Base-by-base conservation (phyloP, 140 eudicot genomes). In the Oenanthe javanica region DNA sequence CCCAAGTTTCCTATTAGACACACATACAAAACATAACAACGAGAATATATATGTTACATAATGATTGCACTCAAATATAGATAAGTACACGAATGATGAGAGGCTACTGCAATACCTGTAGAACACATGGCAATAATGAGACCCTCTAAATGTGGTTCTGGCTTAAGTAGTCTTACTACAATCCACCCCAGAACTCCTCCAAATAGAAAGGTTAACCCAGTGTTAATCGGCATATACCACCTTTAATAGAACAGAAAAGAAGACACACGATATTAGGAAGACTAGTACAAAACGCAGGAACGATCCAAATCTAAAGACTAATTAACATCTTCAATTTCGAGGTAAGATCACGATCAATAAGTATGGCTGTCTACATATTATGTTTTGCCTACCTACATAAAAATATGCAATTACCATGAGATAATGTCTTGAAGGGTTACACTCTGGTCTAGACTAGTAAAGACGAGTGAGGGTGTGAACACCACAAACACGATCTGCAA, bases 101-200 rank as follows among this genome's bases (percentile, higher is more conserved):
- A 66, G 72, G 45, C 45, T 66, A 66, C 72, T 31, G 19, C 72
- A 43, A 49, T 85, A 91, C 98, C 97, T 81, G 98, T 27, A 61
- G 98, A 86, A 48, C 93, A 91, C 80, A 84, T 83, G 48, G 95
- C 98, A 75, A 91, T 91, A 1, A 91, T 77, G 52, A 93, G 84
- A 38, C 94, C 94, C 72, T 87, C 95, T 50, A 91, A 72, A 77
- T 91, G 90, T 42, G 94, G 91, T 57, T 88, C 80, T 51, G 98
- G 97, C 82, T 87, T 91, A 43, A 93, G 61, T 66, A 93, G 46
- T 83, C 88, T 93, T 54, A 93, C 88, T 54, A 84, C 91, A 76
- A 91, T 80, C 98, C 98, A 93, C 64, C 98, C 98, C 72, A 93
- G 76, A 9, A 78, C 79, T 43, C 97, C 97, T 85, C 98, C 97